Conservation (phyloP, 345 rosid genomes). For the Melaleuca alternifolia region DNA sequence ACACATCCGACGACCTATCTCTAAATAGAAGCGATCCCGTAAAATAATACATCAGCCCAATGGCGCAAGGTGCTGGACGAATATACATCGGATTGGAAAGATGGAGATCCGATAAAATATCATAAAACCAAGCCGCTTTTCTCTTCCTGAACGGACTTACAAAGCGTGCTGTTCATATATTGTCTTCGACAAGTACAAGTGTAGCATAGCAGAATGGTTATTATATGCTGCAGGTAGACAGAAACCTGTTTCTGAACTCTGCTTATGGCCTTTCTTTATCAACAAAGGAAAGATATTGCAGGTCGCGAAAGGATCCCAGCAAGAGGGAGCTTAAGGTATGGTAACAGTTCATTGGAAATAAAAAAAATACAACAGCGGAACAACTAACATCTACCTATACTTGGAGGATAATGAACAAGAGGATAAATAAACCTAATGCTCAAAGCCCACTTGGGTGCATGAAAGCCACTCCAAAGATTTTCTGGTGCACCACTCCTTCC, state of each 20-base stretch:
- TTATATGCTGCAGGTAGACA: background rate
- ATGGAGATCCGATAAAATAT: background rate
- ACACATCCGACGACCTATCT: background rate
- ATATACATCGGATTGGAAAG: background rate
- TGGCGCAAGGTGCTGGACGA: background rate
- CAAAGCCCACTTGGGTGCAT: background rate
- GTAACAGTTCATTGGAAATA: background rate
- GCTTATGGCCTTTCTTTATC: background rate
- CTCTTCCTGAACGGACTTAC: background rate
- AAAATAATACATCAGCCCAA: background rate
- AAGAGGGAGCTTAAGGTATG: background rate
- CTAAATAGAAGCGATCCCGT: background rate
- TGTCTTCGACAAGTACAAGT: background rate
- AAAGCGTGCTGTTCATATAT: background rate
- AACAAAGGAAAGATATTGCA: background rate
- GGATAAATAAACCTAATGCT: background rate
- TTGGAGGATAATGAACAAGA: background rate
- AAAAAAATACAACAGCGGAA: background rate
- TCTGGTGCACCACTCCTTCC: background rate
- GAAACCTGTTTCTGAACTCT: background rate
- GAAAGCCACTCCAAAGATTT: background rate
- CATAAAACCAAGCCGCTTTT: background rate
- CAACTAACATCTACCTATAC: background rate
- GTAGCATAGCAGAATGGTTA: background rate
- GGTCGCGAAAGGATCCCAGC: background rate